Conservation (phyloP, 192 early-diverging fungal genomes). For the Funneliformis geosporum region DNA sequence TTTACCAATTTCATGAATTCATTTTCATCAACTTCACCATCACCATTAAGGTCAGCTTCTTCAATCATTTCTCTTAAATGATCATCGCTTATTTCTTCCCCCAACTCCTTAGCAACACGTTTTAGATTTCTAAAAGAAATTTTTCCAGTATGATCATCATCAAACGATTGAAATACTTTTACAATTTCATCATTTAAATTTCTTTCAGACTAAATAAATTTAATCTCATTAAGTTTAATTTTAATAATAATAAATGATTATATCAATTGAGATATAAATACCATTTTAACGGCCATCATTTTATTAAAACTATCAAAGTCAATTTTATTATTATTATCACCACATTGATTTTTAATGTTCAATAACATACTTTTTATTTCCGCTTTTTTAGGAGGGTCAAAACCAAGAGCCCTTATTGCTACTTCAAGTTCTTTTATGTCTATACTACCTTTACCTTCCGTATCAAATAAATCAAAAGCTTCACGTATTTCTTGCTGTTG, state of each 20-base stretch:
- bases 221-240: not conserved
- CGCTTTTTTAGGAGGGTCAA: conserved; percentile 52
- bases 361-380: conserved; percentile 46
- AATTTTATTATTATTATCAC: conserved; percentile 41
- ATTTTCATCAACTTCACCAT: conserved; percentile 61
- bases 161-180: conserved; percentile 79
- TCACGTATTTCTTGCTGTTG: conserved; percentile 62
- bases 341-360: conserved; percentile 36
- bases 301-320: conserved; percentile 51
- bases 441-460: conserved; percentile 59
- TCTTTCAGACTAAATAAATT: conserved; percentile 53
- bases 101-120: conserved; percentile 60
- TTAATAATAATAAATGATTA: not conserved
- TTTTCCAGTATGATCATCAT: conserved; percentile 67
- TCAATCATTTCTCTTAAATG: conserved; percentile 70
- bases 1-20: conserved; percentile 67
- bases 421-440: conserved; percentile 72
- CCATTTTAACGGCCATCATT: conserved; percentile 67
- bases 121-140: conserved; percentile 80
- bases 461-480: conserved; percentile 75
- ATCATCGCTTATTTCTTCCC: conserved; percentile 64
- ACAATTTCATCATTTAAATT: conserved; percentile 71
- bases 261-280: conserved; percentile 6
- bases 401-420: conserved; percentile 62
- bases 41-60: conserved; percentile 63